Base-by-base conservation (phyloP, 2,329 filamentous ascomycete genomes). In the Thielaviopsis ethacetica region DNA sequence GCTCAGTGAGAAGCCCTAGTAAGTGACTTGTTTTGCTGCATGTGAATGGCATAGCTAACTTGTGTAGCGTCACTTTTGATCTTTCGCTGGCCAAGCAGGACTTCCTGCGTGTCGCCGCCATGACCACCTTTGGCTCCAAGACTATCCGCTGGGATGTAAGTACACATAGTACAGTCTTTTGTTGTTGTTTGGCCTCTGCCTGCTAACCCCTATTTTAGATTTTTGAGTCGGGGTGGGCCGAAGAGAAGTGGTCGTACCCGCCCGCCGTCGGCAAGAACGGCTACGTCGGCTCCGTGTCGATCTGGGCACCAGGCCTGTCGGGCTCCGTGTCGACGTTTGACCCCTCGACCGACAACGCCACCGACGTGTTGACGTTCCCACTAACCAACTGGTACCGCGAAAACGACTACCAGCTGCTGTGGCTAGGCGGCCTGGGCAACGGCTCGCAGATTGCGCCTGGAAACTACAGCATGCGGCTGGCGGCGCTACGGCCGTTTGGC, bases 171-270 rank as follows among this genome's bases (percentile, higher is more conserved):
- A 5, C 3, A 15, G n/a, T 4, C 24, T 26, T n/a, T 6, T 44
- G 10, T 44, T 12, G 30, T 1, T 2, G 38, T 3, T 44, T 44
- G 34, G 15, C 38, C 17, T 15, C 49, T 17, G 19, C 38, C 49
- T 17, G 19, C 49, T 52, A 52, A 52, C 5, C 49, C 9, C 12
- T 26, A 6, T 1, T 3, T 67, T 69, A 71, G 64, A 72, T 75
- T 38, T 75, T 72, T 59, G 68, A 71, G 3, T 63, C 60, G 4
- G 64, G 66, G 21, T 75, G 71, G 69, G 65, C 64, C 1, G 71
- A 75, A 58, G 62, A 63, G 1, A 64, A 70, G 38, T 76, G 74
- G 74, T 60, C 65, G 9, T 73, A 73, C 56, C 74, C 74, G 6
- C 73, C 68, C 0, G 63, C 67, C 4, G 62, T 68, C 2, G 72